A percentile compares a stretch with the other conserved stretches of the same genome.
Evolutionary conservation across 1,284 basidiomycete species (phyloP).

Genomic region (Schizophyllum amplum): DNA sequence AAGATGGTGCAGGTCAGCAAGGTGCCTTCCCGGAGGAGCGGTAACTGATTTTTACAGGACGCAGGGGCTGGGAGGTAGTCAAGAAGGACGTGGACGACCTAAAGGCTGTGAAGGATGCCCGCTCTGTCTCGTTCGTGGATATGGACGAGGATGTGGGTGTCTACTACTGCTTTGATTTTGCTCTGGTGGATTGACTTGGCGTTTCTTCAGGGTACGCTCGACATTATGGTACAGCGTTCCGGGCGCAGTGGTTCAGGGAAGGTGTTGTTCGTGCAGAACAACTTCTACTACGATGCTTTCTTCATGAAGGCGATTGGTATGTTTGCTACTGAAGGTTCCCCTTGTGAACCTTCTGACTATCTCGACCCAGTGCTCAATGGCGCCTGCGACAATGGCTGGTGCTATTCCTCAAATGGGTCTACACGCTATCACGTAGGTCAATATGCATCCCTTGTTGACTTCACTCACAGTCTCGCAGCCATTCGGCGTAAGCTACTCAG

Average conservation of each 20-base stretch:
- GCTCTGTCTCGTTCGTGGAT: constrained; percentile 80
- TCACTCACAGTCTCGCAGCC: constrained; percentile 43
- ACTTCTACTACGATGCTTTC: constrained; percentile 98
- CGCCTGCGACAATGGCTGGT: constrained; percentile 80
- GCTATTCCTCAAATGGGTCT: constrained; percentile 52
- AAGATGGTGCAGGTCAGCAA: constrained; percentile 21
- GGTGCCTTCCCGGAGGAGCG: too few species aligned
- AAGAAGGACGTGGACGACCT: constrained; percentile 59
- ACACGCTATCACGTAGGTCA: constrained; percentile 62
- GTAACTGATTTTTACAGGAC: constrained; percentile 21
- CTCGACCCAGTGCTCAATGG: constrained; percentile 76
- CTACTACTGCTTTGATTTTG: not conserved
- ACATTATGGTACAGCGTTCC: constrained; percentile 84
- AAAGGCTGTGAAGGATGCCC: constrained; percentile 67
- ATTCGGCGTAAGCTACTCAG: constrained; percentile 89
- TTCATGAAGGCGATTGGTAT: constrained; percentile 92
- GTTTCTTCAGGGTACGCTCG: constrained; percentile 74
- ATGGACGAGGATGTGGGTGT: constrained; percentile 88
- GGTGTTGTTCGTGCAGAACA: constrained; percentile 89
- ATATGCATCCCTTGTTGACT: not conserved
- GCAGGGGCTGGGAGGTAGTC: constrained; percentile 58
- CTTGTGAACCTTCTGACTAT: not conserved
- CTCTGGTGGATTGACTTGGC: constrained; percentile 3
- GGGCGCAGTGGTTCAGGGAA: constrained; percentile 57
- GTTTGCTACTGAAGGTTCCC: constrained; percentile 15